These are phyloP conservation scores for Mycena haematopus DNA, from an alignment of 768 basidiomycete genomes.

Conservation along the genomic window DNA sequence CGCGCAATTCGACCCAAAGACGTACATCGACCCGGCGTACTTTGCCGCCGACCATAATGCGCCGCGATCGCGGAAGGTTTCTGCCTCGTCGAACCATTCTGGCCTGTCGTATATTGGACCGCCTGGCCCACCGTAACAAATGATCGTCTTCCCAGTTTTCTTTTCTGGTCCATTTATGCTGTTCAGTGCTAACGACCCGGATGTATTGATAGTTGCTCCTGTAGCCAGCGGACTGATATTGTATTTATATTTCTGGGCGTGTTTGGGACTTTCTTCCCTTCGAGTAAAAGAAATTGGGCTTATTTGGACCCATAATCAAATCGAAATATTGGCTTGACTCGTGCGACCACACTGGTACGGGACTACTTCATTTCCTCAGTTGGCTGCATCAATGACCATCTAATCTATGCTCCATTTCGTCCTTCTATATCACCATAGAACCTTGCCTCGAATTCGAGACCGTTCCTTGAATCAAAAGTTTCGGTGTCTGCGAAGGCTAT, in stretches of 20 bases:
- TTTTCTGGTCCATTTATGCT: background rate
- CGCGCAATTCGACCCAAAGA: conserved; percentile 17
- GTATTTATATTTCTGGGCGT: background rate
- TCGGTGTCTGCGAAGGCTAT: background rate
- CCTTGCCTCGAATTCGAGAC: background rate
- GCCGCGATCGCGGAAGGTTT: conserved; percentile 16
- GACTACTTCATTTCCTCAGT: background rate
- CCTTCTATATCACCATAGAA: background rate
- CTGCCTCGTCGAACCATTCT: conserved; percentile 16
- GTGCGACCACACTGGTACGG: background rate
- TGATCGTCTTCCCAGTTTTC: background rate
- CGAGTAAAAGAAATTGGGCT: background rate
- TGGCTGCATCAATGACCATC: background rate
- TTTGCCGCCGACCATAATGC: conserved; percentile 13
- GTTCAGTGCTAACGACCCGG: background rate
- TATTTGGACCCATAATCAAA: conserved; percentile 1
- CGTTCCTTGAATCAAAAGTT: background rate
- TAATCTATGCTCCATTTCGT: conserved; percentile 14
- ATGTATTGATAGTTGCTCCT: conserved; percentile 14
- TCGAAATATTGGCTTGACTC: background rate
- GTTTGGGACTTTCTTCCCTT: too few relatives aligned
- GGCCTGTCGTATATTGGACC: conserved; percentile 22
- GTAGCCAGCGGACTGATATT: background rate
- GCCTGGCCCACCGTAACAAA: background rate
- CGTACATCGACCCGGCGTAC: conserved; percentile 29